These are phyloP conservation scores for Anisodus tanguticus DNA, from an alignment of 257 asterid species.

Conservation along the genomic window DNA sequence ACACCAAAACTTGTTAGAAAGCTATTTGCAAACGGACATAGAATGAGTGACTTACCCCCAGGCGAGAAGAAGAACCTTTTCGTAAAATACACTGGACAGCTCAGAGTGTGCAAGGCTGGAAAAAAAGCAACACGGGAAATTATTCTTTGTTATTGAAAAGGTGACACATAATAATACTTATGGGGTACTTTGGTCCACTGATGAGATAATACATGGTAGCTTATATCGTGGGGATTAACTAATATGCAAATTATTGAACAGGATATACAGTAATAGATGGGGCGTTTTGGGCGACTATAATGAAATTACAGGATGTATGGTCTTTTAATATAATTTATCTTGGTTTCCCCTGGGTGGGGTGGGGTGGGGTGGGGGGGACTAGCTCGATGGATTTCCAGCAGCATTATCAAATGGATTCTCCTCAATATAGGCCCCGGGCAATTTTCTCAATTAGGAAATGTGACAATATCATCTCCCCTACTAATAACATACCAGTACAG, in stretches of 20 bases:
- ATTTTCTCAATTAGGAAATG: not conserved
- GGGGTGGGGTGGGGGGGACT: not conserved
- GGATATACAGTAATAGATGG: not conserved
- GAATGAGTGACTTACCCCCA: conserved; percentile 74
- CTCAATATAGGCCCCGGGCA: not conserved
- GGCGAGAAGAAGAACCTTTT: conserved; percentile 94
- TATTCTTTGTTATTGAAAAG: conserved; percentile 19
- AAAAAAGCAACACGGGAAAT: conserved; percentile 35
- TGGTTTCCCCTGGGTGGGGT: not conserved
- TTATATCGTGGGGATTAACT: not conserved
- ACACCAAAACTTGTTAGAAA: not conserved
- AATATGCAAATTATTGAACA: not conserved
- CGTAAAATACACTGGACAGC: conserved; percentile 85
- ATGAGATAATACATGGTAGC: not conserved
- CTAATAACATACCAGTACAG: not conserved
- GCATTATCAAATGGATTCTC: conserved; percentile 13
- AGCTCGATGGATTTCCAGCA: not conserved
- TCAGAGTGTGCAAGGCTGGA: conserved; percentile 98
- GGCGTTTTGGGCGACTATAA: not conserved
- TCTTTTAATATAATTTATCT: not conserved
- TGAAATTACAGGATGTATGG: not conserved
- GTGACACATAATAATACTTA: not conserved
- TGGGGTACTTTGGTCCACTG: not conserved
- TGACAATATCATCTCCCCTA: not conserved
- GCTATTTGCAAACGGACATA: not conserved